Base-by-base conservation (phyloP, 768 basidiomycete genomes). In the Tricholoma flavovirens region DNA sequence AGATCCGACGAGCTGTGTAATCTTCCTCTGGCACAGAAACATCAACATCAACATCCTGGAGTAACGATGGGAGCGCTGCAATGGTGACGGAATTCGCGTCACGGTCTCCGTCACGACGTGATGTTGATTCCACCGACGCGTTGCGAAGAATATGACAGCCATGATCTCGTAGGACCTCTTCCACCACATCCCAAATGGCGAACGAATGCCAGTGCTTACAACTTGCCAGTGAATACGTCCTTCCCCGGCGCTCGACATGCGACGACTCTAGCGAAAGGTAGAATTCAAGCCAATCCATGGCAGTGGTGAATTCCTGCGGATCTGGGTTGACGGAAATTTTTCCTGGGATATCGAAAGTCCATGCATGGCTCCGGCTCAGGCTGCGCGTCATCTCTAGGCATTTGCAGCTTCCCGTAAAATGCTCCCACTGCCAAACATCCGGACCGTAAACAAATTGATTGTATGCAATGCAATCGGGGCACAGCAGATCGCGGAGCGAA, bases 401-500 rank as follows among this genome's bases (percentile, higher is more conserved):
- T n/a, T 69, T 69, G 62, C 82, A 83, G 14, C 77, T 72, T 1
- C 79, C 73, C 48, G 70, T 74, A 53, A 80, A 77, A 54, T 79
- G 75, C 43, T 78, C 77, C 82, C 82, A 83, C 46, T 77, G 72
- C 64, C 77, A 81, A 8, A 82, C 69, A 57, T 78, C 75, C 29
- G 70, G 69, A 1, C 82, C 82, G 58, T 76, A 83, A 22, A 83
- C 78, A 56, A 81, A 78, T 19, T 77, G 66, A 62, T 82, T 76
- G 63, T 79, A 83, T 17, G 75, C 70, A 59, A 73, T 69, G 65
- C 80, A 82, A 55, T 82, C 76, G 32, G 73, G 62, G 62, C 80
- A 82, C 59, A 83, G 73, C 33, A 76, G 65, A 24, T 67, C 64
- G 51, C 73, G 70, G 24, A 78, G 64, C 15, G 71, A 71, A 19